These are phyloP conservation scores for Laburnicola sp. DNA, from an alignment of 2,329 filamentous ascomycete species.

Conservation along the genomic window DNA sequence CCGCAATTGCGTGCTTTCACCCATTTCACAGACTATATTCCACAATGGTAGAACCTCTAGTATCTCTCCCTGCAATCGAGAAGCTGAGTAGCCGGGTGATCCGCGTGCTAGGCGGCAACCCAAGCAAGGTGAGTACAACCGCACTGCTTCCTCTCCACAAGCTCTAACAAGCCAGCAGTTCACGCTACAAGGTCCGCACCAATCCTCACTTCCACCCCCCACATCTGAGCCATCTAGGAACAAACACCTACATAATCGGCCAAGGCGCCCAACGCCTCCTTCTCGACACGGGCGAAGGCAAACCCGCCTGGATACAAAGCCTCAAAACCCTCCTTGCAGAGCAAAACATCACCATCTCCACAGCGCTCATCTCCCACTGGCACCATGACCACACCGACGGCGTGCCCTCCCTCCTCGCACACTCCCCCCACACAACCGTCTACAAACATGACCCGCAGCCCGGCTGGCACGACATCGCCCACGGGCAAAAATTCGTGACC, in stretches of 20 bases:
- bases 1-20: constrained; percentile 26
- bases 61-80: constrained; percentile 71
- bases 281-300: constrained; percentile 88
- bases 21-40: constrained; percentile 28
- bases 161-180: constrained; percentile 50
- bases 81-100: constrained; percentile 77
- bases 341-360: constrained; percentile 70
- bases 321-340: constrained; percentile 66
- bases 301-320: constrained; percentile 69
- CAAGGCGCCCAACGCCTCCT: constrained; percentile 73
- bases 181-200: constrained; percentile 61
- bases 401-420: constrained; percentile 65
- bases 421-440: constrained; percentile 66
- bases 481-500: constrained; percentile 59
- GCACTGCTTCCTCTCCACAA: not conserved
- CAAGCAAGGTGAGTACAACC: constrained; percentile 67
- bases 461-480: constrained; percentile 57
- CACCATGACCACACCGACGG: constrained; percentile 85
- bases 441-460: constrained; percentile 65
- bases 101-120: constrained; percentile 86
- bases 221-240: constrained; percentile 54
- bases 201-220: too few relatives aligned
- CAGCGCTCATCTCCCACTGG: constrained; percentile 85
- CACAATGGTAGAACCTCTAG: constrained; percentile 64
- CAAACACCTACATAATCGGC: constrained; percentile 93